Percentiles rank a stretch among this genome's conserved stretches.
phyloP scores from a whole-genome alignment of 2,329 filamentous ascomycete species.

The Trichoderma guizhouense region DNA sequence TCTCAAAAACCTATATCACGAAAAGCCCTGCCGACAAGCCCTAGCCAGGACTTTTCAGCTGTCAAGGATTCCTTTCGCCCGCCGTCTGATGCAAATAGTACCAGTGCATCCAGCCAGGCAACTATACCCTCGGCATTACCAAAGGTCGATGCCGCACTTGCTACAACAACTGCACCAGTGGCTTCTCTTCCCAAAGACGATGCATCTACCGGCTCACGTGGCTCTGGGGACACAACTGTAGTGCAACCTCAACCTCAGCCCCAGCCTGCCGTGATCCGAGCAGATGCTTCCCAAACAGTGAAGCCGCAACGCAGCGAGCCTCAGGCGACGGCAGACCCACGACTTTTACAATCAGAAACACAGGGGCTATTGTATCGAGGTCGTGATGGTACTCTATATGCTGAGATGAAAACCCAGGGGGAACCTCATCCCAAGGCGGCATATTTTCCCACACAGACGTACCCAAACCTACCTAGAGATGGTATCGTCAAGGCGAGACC shows the following conservation, averaged over 20 bases:
- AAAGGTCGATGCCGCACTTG: background rate
- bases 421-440: conserved; percentile 36
- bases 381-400: conserved; percentile 40
- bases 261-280: conserved; percentile 22
- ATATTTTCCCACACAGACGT: conserved; percentile 37
- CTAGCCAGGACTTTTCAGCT: conserved; percentile 23
- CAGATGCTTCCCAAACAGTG: conserved; percentile 21
- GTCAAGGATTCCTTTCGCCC: conserved; percentile 25
- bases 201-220: conserved; percentile 21
- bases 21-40: conserved; percentile 27
- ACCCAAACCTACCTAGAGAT: conserved; percentile 30
- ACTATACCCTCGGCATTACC: background rate
- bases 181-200: conserved; percentile 24
- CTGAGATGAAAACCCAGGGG: conserved; percentile 37
- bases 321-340: conserved; percentile 28
- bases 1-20: conserved; percentile 24
- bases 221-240: conserved; percentile 20
- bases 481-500: conserved; percentile 42
- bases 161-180: background rate
- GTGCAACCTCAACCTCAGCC: conserved; percentile 33
- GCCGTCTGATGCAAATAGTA: background rate
- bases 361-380: conserved; percentile 36
- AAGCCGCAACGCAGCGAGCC: conserved; percentile 21
- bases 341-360: conserved; percentile 33
- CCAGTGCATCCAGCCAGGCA: background rate